These are phyloP conservation scores for Aspergillus pseudotamarii DNA, from an alignment of 2,329 filamentous ascomycete genomes.

Conservation along the genomic window DNA sequence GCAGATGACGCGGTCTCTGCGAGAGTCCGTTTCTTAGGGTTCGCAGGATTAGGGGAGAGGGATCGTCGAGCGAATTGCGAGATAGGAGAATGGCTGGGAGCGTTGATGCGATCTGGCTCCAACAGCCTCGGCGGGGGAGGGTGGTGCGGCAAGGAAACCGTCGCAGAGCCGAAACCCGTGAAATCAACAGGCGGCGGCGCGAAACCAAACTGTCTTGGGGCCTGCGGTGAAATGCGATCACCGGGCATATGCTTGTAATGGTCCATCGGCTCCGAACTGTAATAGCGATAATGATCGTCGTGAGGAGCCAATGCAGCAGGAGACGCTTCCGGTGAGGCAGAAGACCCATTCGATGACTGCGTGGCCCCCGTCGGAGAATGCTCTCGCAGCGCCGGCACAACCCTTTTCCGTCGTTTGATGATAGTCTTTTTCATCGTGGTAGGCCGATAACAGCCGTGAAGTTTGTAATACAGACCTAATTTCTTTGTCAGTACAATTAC, in stretches of 20 bases:
- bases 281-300: slow-evolving; percentile 39
- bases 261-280: slow-evolving; percentile 36
- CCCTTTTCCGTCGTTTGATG: slow-evolving; percentile 92
- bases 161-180: slow-evolving; percentile 46
- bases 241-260: slow-evolving; percentile 49
- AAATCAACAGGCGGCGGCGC: slow-evolving; percentile 54
- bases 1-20: slow-evolving; percentile 34
- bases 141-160: slow-evolving; percentile 36
- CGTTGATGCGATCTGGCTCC: slow-evolving; percentile 33
- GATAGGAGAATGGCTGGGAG: slow-evolving; percentile 28
- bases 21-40: slow-evolving; percentile 41
- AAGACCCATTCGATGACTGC: slow-evolving; percentile 46
- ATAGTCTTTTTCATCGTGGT: slow-evolving; percentile 99
- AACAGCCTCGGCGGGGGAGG: slow-evolving; percentile 33
- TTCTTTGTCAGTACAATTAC: not conserved
- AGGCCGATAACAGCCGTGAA: slow-evolving; percentile 89
- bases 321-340: slow-evolving; percentile 45
- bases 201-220: slow-evolving; percentile 35
- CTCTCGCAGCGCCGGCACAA: slow-evolving; percentile 73
- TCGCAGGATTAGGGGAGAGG: slow-evolving; percentile 33
- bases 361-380: slow-evolving; percentile 45
- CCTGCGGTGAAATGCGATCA: slow-evolving; percentile 44
- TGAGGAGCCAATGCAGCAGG: slow-evolving; percentile 35
- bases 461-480: slow-evolving; percentile 88
- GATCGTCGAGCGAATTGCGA: slow-evolving; percentile 36